These are phyloP conservation scores for Hypericum androsaemum DNA, from an alignment of 345 rosid species.

Conservation along the genomic window DNA sequence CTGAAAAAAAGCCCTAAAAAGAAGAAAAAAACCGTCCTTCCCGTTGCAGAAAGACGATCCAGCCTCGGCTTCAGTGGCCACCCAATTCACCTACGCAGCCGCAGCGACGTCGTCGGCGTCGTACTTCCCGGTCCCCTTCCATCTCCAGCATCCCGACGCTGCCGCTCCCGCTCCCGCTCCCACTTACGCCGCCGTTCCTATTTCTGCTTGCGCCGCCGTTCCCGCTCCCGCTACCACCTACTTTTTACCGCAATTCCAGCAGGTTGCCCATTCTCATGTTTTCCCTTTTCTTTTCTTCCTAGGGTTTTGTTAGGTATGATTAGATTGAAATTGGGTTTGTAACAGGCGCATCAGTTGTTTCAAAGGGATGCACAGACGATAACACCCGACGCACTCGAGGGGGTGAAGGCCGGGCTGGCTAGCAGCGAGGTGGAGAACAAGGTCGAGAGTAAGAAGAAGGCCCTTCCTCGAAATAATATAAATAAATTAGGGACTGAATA, in stretches of 20 bases:
- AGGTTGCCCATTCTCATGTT: background rate
- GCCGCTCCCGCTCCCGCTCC: background rate
- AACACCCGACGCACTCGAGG: slow-evolving; percentile 92
- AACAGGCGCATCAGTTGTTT: slow-evolving; percentile 84
- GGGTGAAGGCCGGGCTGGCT: slow-evolving; percentile 92
- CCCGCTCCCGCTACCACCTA: background rate
- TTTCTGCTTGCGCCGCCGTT: too few species aligned
- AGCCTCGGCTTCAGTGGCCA: background rate
- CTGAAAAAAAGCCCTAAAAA: too few species aligned
- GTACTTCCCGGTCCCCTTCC: background rate
- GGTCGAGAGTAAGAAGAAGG: slow-evolving; percentile 83
- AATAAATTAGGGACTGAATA: too few species aligned
- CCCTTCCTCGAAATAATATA: slow-evolving; percentile 92
- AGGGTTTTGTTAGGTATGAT: background rate
- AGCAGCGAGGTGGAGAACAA: slow-evolving; percentile 87
- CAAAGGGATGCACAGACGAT: slow-evolving; percentile 90
- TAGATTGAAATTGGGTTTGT: slow-evolving; percentile 3
- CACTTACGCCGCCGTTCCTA: background rate
- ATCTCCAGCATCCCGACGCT: slow-evolving; percentile 4
- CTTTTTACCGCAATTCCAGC: slow-evolving; percentile 1
- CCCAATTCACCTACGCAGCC: slow-evolving; percentile 2
- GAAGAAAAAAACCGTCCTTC: too few species aligned
- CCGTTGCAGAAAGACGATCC: background rate
- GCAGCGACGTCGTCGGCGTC: slow-evolving; percentile 1
- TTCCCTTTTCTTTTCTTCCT: background rate